Percentiles rank a stretch among this genome's conserved stretches.
These are phyloP conservation scores for Trichoderma virens DNA, from an alignment of 495 filamentous ascomycete species.

Conservation along the genomic window DNA sequence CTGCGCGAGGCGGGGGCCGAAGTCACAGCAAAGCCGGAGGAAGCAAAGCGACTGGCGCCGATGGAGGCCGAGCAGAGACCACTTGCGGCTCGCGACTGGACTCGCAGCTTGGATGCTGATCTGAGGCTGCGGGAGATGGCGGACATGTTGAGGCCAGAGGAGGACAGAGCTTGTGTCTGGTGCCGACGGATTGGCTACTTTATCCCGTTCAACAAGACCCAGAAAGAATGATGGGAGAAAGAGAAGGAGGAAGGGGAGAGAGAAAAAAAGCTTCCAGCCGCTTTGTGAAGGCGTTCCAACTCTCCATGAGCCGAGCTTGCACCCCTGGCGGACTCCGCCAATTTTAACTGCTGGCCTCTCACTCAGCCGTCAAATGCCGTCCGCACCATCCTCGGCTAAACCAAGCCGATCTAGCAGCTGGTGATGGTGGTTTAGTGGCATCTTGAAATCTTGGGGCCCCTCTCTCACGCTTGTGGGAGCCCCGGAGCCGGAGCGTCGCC, in stretches of 20 bases:
- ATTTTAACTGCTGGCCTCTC: background rate
- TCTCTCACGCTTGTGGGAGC: background rate
- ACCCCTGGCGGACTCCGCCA: background rate
- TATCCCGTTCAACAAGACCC: too few species aligned
- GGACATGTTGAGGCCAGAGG: conserved; percentile 22
- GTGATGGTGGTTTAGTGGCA: background rate
- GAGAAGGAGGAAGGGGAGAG: background rate
- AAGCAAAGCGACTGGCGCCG: conserved; percentile 16
- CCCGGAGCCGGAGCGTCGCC: background rate
- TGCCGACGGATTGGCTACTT: too few species aligned
- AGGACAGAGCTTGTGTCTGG: too few species aligned
- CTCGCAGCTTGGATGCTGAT: conserved; percentile 24
- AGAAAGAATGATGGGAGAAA: background rate
- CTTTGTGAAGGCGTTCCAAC: background rate
- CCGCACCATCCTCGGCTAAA: conserved; percentile 6
- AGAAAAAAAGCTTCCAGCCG: background rate
- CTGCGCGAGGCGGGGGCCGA: conserved; percentile 16
- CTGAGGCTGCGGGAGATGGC: conserved; percentile 25
- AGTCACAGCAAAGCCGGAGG: conserved; percentile 20
- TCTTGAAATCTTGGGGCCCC: background rate
- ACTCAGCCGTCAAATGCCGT: conserved; percentile 1
- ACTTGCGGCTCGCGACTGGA: conserved; percentile 17
- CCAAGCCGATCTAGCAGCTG: background rate
- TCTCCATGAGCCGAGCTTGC: background rate
- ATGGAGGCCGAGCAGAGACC: conserved; percentile 10